These are phyloP conservation scores for Metarhizium rileyi DNA, from an alignment of 2,329 filamentous ascomycete genomes.

Conservation along the genomic window DNA sequence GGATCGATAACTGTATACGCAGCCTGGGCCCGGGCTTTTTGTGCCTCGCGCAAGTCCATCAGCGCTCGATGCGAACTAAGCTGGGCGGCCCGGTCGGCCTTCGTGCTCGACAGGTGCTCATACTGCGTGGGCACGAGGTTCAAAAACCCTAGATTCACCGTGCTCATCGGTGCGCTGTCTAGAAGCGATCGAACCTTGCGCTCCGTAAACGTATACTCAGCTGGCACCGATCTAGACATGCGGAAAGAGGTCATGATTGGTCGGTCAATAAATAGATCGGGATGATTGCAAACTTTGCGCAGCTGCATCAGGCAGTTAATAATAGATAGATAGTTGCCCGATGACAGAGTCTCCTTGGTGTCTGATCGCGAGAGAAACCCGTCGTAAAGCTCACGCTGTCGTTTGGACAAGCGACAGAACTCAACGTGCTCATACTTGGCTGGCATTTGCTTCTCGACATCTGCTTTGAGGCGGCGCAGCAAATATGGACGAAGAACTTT, in stretches of 20 bases:
- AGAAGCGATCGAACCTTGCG: slow-evolving; percentile 56
- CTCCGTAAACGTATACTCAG: slow-evolving; percentile 66
- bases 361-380: slow-evolving; percentile 87
- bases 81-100: slow-evolving; percentile 48
- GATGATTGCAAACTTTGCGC: slow-evolving; percentile 96
- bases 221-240: slow-evolving; percentile 69
- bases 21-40: slow-evolving; percentile 51
- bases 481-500: slow-evolving; percentile 89
- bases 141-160: slow-evolving; percentile 64
- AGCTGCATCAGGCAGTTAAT: slow-evolving; percentile 98
- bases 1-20: slow-evolving; percentile 49
- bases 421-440: slow-evolving; percentile 97
- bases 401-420: slow-evolving; percentile 88
- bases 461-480: slow-evolving; percentile 80
- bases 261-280: slow-evolving; percentile 89
- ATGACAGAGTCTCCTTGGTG: slow-evolving; percentile 78
- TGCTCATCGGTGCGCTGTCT: slow-evolving; percentile 49
- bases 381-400: slow-evolving; percentile 91
- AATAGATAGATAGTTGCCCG: slow-evolving; percentile 93
- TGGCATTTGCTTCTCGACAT: slow-evolving; percentile 98
- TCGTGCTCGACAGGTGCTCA: slow-evolving; percentile 50
- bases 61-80: slow-evolving; percentile 62
- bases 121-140: slow-evolving; percentile 67
- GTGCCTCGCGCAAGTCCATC: slow-evolving; percentile 61
- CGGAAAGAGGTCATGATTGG: slow-evolving; percentile 96